Base-by-base conservation (phyloP, 768 basidiomycete genomes). In the Paxillus rubicundulus region DNA sequence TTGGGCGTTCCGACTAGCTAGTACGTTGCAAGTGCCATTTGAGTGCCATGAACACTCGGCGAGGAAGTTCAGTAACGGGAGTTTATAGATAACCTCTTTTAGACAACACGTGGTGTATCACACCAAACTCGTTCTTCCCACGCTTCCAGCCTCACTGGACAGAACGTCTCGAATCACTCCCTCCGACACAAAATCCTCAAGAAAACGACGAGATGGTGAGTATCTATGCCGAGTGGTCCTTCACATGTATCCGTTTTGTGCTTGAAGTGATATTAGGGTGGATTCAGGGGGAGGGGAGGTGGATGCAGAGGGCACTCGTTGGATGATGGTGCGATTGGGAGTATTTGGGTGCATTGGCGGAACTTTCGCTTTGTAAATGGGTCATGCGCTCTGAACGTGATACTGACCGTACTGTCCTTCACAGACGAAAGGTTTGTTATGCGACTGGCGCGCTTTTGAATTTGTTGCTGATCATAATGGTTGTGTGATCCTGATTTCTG, bases 391-490 rank as follows among this genome's bases (percentile, higher is more conserved):
- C 4, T 32, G 21, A 21, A 36, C 12, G 21, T 44, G 18, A 47
- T 27, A 43, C 60, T 61, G 60, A 68, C 69, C 62, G 52, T 55
- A 45, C 28, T 37, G 53, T 47, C 58, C 38, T 66, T 62, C 52
- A 56, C 74, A 89, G 90, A 91, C 89, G 74, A 92, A 92, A 89
- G 89, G 89, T 92, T 75, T 68, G 83, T 64, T 47, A 50, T 52
- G 41, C 24, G 36, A 36, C 33, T 37, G 24, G 32, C 21, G 24
- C 24, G 21, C 30, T 16, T 40, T 24, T 18, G 41, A 7, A 50
- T 18, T 9, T 48, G 57, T 42, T 59, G 57, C 61, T 64, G 40
- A 50, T n/a, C n/a, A n/a, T 33, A 43, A 52, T 27, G 45, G 28
- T 32, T 9, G 18, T 24, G 28, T 39, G 41, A 16, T 40, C 14